Conservation (phyloP, 257 asterid genomes). For the Rhazya stricta region DNA sequence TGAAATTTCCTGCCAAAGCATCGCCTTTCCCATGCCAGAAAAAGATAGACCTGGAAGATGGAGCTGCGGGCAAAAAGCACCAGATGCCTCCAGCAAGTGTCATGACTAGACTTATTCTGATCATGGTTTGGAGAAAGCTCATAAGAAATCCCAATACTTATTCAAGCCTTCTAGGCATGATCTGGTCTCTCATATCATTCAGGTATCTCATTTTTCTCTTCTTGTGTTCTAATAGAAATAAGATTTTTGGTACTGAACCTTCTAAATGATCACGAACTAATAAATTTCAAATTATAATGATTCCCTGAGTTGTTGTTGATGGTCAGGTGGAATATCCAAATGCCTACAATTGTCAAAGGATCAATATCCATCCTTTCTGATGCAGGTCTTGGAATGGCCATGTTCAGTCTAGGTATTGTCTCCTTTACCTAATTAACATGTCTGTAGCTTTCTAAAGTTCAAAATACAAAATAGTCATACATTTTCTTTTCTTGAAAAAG, state of each 20-base stretch:
- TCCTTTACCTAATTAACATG: neutral
- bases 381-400: conserved; percentile 98
- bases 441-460: neutral
- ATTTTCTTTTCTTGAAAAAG: conserved; percentile 23
- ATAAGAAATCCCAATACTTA: conserved; percentile 95
- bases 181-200: conserved; percentile 84
- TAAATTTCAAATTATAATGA: neutral
- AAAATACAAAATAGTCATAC: neutral
- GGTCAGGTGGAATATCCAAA: conserved; percentile 76
- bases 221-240: too few relatives aligned
- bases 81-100: conserved; percentile 97
- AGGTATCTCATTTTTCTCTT: conserved; percentile 32
- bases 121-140: conserved; percentile 95
- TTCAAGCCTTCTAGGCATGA: conserved; percentile 73
- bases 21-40: conserved; percentile 62
- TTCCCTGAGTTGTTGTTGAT: neutral
- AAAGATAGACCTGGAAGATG: conserved; percentile 51
- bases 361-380: conserved; percentile 89
- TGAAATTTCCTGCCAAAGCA: conserved; percentile 34
- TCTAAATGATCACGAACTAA: neutral
- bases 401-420: conserved; percentile 79
- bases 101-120: conserved; percentile 83
- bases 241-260: too few relatives aligned
- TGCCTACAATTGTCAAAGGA: conserved; percentile 80
- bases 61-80: conserved; percentile 40